Evolutionary conservation across 2,329 filamentous ascomycete species (phyloP).

Genomic region (Neofusicoccum kwambonambiense): DNA sequence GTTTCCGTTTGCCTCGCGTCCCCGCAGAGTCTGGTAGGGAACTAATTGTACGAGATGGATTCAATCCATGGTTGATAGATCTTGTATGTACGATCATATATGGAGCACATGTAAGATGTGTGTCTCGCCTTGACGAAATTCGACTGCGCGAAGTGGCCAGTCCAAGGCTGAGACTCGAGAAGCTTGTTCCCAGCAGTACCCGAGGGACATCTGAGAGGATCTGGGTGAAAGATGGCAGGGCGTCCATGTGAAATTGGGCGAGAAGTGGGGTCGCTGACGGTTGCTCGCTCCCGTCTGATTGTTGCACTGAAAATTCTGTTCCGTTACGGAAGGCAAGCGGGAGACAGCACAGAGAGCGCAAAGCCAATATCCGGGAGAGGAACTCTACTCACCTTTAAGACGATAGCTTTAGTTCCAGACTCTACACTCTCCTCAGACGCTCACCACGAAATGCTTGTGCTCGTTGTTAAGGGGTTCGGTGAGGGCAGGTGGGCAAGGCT

Average conservation of each 20-base stretch:
- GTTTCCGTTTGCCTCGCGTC: not conserved
- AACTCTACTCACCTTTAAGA: no score
- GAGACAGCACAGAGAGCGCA: not conserved
- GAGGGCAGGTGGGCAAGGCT: not conserved
- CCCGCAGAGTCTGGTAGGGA: not conserved
- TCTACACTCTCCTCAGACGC: no score
- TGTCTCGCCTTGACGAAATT: not conserved
- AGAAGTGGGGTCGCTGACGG: not conserved
- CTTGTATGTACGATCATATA: not conserved
- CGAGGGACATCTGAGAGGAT: not conserved
- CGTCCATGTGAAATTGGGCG: not conserved
- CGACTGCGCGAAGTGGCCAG: not conserved
- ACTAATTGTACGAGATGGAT: not conserved
- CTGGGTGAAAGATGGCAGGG: not conserved
- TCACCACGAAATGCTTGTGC: not conserved
- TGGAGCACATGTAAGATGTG: not conserved
- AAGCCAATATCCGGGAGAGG: not conserved
- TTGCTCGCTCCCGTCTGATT: not conserved
- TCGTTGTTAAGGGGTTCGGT: not conserved
- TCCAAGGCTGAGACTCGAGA: not conserved
- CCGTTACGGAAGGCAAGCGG: not conserved
- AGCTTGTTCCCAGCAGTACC: not conserved
- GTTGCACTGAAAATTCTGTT: not conserved
- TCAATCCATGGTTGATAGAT: not conserved
- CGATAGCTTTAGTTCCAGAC: not conserved